Conservation (phyloP, 2,329 filamentous ascomycete genomes). For the Colletotrichum sidae region DNA sequence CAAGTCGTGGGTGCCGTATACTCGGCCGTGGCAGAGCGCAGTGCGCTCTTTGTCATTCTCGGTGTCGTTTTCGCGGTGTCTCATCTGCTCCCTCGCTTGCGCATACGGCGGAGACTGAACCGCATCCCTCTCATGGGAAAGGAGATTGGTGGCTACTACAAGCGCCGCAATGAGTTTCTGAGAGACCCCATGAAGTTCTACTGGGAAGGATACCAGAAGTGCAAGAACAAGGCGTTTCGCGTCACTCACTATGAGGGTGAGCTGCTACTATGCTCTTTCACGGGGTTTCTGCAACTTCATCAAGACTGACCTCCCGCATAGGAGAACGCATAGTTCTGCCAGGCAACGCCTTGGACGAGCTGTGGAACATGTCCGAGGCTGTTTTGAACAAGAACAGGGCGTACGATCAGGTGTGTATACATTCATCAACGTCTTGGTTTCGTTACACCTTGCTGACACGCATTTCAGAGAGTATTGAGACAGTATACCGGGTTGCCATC, state of each 20-base stretch:
- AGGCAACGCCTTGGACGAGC: slow-evolving; percentile 17
- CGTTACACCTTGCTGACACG: no score
- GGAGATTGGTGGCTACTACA: slow-evolving; percentile 18
- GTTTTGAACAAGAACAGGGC: slow-evolving; percentile 25
- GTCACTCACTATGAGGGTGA: slow-evolving; percentile 27
- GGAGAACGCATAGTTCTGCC: slow-evolving; percentile 18
- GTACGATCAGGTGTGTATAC: slow-evolving; percentile 5
- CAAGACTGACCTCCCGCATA: not conserved
- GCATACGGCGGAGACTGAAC: not conserved
- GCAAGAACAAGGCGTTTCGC: slow-evolving; percentile 6
- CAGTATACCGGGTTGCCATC: slow-evolving; percentile 26
- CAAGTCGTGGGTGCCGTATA: not conserved
- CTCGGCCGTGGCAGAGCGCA: slow-evolving; percentile 1
- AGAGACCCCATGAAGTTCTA: slow-evolving; percentile 20
- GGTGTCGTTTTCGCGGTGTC: not conserved
- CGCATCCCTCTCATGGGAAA: slow-evolving; percentile 19
- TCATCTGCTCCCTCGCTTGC: slow-evolving; percentile 6
- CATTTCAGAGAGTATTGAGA: slow-evolving; percentile 7
- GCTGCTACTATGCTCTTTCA: no score
- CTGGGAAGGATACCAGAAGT: slow-evolving; percentile 15
- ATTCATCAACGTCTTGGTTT: no score
- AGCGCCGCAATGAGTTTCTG: slow-evolving; percentile 19
- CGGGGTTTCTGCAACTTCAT: no score
- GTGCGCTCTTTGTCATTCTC: slow-evolving; percentile 3
- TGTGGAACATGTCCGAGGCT: slow-evolving; percentile 22